Conservation (phyloP, 495 filamentous ascomycete species). For the Wilcoxina mikolae region DNA sequence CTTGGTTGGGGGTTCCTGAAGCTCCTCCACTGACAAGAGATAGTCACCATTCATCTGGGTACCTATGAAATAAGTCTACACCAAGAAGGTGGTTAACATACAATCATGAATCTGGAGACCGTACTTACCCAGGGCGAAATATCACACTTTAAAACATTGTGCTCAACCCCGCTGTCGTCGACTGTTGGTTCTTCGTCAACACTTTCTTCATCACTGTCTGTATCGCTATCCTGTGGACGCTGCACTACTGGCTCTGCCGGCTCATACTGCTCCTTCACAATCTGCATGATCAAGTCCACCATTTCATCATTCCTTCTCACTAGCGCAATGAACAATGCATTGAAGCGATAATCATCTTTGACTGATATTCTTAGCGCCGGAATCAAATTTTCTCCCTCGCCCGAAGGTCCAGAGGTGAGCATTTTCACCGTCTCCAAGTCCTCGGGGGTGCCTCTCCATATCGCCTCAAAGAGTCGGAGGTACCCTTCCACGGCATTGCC, state of each 20-base stretch:
- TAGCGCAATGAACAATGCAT: constrained; percentile 51
- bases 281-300: constrained; percentile 50
- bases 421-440: constrained; percentile 29
- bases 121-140: constrained; percentile 1
- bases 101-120: background rate
- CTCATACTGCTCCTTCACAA: constrained; percentile 50
- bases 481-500: constrained; percentile 28
- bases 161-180: constrained; percentile 52
- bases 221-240: constrained; percentile 8
- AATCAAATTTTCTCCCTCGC: constrained; percentile 40
- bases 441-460: constrained; percentile 18
- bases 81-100: background rate
- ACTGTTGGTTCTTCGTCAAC: constrained; percentile 44
- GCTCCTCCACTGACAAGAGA: background rate
- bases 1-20: background rate
- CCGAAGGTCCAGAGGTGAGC: constrained; percentile 38
- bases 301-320: constrained; percentile 44
- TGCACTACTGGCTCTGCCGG: constrained; percentile 30
- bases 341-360: constrained; percentile 29
- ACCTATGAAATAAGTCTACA: background rate
- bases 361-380: constrained; percentile 36
- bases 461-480: constrained; percentile 16
- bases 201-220: constrained; percentile 26
- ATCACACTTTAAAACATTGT: constrained; percentile 25
- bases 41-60: background rate